Evolutionary conservation across 2,329 filamentous ascomycete genomes (phyloP).

Genomic region (Zasmidium angulare): DNA sequence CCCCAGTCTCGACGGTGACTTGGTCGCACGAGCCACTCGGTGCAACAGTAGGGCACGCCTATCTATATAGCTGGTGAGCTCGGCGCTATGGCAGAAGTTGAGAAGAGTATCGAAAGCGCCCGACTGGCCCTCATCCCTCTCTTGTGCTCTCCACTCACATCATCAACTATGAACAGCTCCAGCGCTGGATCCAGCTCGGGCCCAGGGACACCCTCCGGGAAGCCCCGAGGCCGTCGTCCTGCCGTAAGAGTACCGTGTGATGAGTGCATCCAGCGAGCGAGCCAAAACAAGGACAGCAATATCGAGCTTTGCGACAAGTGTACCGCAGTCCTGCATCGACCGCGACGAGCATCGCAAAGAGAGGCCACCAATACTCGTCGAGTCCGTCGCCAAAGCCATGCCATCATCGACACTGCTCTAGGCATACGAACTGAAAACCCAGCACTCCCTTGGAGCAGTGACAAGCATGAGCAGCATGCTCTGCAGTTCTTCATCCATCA

Average conservation of each 20-base stretch:
- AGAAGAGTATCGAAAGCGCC: neutral
- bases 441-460: constrained; percentile 18
- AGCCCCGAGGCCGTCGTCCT: constrained; percentile 12
- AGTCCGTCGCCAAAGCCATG: constrained; percentile 19
- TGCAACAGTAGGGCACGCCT: neutral
- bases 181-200: neutral
- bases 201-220: neutral
- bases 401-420: constrained; percentile 20
- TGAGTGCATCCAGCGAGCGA: constrained; percentile 29
- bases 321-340: constrained; percentile 18
- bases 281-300: constrained; percentile 14
- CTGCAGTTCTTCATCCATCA: constrained; percentile 26
- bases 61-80: neutral
- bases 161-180: constrained; percentile 3
- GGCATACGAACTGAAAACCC: constrained; percentile 17
- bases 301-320: constrained; percentile 27
- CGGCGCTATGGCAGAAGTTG: neutral
- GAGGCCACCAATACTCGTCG: constrained; percentile 8
- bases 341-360: constrained; percentile 11
- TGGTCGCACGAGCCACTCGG: neutral
- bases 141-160: neutral
- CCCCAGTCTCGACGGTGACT: neutral
- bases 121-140: neutral
- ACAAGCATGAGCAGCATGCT: constrained; percentile 23
- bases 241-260: constrained; percentile 24